These are phyloP conservation scores for Podaxis sp. DNA, from an alignment of 768 basidiomycete genomes.

Conservation along the genomic window DNA sequence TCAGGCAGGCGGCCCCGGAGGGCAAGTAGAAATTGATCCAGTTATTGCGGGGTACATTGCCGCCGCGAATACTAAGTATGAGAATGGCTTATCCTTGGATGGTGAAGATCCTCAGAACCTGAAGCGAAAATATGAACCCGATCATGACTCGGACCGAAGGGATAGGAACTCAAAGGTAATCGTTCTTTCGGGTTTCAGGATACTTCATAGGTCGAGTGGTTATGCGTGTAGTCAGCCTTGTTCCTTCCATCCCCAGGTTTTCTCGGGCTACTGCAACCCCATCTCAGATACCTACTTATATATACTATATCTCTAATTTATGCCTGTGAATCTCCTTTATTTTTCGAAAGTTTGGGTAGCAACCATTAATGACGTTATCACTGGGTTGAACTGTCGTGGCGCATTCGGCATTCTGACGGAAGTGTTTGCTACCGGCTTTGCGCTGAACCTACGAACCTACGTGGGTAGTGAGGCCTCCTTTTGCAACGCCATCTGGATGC, in stretches of 20 bases:
- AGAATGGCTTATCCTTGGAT: not conserved
- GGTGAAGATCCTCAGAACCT: not conserved
- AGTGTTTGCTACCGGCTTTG: too few species aligned
- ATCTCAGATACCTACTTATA: not conserved
- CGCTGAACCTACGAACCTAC: too few species aligned
- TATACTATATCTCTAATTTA: not conserved
- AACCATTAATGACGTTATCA: too few species aligned
- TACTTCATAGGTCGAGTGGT: too few species aligned
- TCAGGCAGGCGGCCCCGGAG: not conserved
- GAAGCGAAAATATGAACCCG: not conserved
- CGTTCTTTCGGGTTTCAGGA: not conserved
- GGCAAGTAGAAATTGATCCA: not conserved
- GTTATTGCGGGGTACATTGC: constrained; percentile 1
- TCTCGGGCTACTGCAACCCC: not conserved
- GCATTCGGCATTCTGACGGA: too few species aligned
- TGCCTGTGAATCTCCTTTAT: too few species aligned
- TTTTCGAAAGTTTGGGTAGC: too few species aligned
- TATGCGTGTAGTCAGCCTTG: too few species aligned
- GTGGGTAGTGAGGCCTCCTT: too few species aligned
- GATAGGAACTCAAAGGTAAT: not conserved
- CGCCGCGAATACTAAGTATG: not conserved
- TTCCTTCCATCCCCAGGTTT: not conserved
- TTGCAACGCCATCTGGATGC: too few species aligned
- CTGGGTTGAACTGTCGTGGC: too few species aligned
- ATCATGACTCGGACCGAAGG: not conserved